Evolutionary conservation across 306 rosid genomes (phyloP), one percentile per base, ranked within the genome.

Genomic region (Fagus crenata): DNA sequence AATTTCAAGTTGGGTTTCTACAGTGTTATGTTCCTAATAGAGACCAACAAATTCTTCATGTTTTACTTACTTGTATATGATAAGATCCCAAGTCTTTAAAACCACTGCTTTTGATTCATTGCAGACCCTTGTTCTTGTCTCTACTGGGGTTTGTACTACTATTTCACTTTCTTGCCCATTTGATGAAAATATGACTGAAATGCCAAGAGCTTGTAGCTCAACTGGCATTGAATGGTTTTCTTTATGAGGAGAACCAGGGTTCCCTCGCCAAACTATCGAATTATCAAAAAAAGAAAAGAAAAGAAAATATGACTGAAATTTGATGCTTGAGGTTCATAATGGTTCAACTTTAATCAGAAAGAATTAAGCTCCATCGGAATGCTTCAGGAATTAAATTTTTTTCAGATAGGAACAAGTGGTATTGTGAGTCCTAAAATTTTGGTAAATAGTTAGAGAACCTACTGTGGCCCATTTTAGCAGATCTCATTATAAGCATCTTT

Each of bases 291-390:
- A 22, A 22, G 28, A 22, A 22, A 22, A 22, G 28, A 22, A 22
- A 22, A 22, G 46, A 64, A 64, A 64, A 2, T 14, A 35, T 4
- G 49, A 37, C 70, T 18, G 49, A 65, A 65, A 17, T 65, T 37
- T 11, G 1, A 65, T 3, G 13, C 70, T 32, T 65, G 49, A 65
- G 18, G 32, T 65, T 39, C n/a, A 65, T 8, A 39, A 65, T 37
- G 70, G 14, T 65, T 65, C 11, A 65, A 37, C 31, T n/a, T 65
- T 31, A 37, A 36, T 37, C 70, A 36, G 70, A 65, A 65, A 36
- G 70, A 65, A 65, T 15, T 7, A 65, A 65, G 32, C 70, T 12
- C 1, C 7, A 5, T 17, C 14, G 8, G 4, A 65, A 36, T 37
- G 43, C 46, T 17, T 17, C 4, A 17, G 17, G 28, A 15, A 9